phyloP scores from a whole-genome alignment of 164 flowering plant species.

The Buxus sempervirens region DNA sequence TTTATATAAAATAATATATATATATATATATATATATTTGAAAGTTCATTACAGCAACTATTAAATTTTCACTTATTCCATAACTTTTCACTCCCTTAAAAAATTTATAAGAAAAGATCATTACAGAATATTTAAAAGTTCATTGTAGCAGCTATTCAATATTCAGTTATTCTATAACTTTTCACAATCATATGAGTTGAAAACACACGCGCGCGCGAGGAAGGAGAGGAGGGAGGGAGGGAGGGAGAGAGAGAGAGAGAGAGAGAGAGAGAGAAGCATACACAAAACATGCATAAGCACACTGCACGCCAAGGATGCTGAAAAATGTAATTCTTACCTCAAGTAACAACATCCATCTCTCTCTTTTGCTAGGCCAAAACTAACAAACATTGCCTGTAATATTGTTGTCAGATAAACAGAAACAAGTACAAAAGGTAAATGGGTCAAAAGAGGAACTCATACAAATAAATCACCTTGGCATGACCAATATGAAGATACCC shows the following conservation, averaged over 20 bases:
- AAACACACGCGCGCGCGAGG: too few relatives aligned
- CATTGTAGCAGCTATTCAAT: background rate
- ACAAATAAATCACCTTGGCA: conserved; percentile 62
- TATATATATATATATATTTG: too few relatives aligned
- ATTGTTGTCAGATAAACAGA: conserved; percentile 2
- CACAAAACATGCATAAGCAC: too few relatives aligned
- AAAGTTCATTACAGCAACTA: background rate
- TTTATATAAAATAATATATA: too few relatives aligned
- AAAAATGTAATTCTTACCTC: conserved; percentile 40
- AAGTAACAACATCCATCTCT: conserved; percentile 85
- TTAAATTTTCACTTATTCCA: too few relatives aligned
- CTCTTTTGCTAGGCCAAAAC: conserved; percentile 93
- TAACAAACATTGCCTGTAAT: conserved; percentile 91
- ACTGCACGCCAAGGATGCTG: background rate
- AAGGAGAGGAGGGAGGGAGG: too few relatives aligned
- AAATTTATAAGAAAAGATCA: too few relatives aligned
- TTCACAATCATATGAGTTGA: too few relatives aligned
- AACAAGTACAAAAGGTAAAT: conserved; percentile 2
- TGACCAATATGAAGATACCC: conserved; percentile 98
- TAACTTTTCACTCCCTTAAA: too few relatives aligned
- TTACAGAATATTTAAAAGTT: background rate
- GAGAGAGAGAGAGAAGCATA: too few relatives aligned
- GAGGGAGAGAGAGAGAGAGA: too few relatives aligned
- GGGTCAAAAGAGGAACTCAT: background rate
- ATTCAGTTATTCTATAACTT: too few relatives aligned